Conservation (phyloP, 2,329 filamentous ascomycete species). For the Stemphylium lycopersici region DNA sequence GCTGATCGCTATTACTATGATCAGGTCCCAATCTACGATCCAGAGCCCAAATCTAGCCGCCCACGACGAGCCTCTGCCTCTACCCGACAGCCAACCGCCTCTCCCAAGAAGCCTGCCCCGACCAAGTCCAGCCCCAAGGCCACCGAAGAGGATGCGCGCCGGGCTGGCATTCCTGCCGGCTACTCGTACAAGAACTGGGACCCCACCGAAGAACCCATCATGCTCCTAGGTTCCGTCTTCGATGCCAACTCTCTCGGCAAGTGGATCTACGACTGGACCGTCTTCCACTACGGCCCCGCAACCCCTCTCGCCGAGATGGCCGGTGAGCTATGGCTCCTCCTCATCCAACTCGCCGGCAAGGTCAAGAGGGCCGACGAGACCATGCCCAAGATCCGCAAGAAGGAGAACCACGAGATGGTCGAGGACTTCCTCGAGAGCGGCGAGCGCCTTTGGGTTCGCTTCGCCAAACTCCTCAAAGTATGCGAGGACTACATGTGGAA, state of each 20-base stretch:
- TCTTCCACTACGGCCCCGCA: conserved; percentile 81
- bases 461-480: conserved; percentile 83
- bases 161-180: conserved; percentile 77
- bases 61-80: conserved; percentile 62
- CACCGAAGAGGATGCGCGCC: conserved; percentile 68
- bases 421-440: conserved; percentile 91
- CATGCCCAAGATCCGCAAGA: conserved; percentile 71
- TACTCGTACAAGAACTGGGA: conserved; percentile 99
- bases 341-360: conserved; percentile 93
- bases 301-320: conserved; percentile 89
- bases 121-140: conserved; percentile 54
- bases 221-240: conserved; percentile 93
- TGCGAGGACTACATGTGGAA: conserved; percentile 97
- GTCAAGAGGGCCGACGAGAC: conserved; percentile 87
- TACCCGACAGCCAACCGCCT: conserved; percentile 49
- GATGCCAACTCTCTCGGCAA: conserved; percentile 97
- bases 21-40: conserved; percentile 57
- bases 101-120: conserved; percentile 43
- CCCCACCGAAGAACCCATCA: conserved; percentile 88
- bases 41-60: conserved; percentile 54
- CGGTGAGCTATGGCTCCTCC: conserved; percentile 90
- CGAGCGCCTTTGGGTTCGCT: conserved; percentile 82
- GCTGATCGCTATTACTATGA: conserved; percentile 60
- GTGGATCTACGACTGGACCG: conserved; percentile 99
- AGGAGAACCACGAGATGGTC: conserved; percentile 78